Percentiles rank a stretch among this genome's conserved stretches.
Conservation (phyloP, 169 alveolate species). For the Plasmodium sp. region DNA sequence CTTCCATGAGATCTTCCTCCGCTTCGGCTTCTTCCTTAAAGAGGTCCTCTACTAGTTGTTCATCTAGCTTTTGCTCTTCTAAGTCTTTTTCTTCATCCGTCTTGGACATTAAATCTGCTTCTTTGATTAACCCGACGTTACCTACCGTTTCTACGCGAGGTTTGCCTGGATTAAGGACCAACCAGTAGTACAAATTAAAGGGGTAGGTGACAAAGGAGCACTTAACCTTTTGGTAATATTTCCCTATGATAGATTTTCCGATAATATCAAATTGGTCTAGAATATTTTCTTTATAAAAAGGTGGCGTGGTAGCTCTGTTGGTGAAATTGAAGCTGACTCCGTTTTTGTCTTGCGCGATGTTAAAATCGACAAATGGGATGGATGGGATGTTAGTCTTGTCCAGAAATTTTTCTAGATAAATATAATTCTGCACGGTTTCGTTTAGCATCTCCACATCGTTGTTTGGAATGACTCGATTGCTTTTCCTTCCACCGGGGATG, state of each 20-base stretch:
- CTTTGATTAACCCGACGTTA: slow-evolving; percentile 28
- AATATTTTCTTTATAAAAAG: slow-evolving; percentile 49
- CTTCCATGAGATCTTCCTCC: neutral
- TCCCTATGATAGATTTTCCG: slow-evolving; percentile 33
- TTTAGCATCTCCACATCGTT: neutral
- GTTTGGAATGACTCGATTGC: neutral
- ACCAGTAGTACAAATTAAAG: slow-evolving; percentile 47
- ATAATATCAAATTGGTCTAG: slow-evolving; percentile 52
- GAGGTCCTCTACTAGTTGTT: slow-evolving; percentile 11
- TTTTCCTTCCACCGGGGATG: slow-evolving; percentile 4
- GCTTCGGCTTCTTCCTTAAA: neutral
- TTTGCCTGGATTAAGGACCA: slow-evolving; percentile 53
- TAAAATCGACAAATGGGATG: slow-evolving; percentile 44
- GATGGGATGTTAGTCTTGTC: slow-evolving; percentile 12
- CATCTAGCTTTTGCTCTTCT: slow-evolving; percentile 8
- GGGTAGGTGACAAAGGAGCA: slow-evolving; percentile 66
- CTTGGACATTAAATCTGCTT: slow-evolving; percentile 31
- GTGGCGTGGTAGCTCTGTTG: slow-evolving; percentile 53
- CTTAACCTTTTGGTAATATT: slow-evolving; percentile 36
- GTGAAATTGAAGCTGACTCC: neutral
- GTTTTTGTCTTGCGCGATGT: neutral
- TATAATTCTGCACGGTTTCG: slow-evolving; percentile 27
- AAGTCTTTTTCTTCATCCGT: neutral
- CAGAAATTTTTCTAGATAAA: slow-evolving; percentile 55
- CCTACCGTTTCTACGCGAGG: slow-evolving; percentile 31